Evolutionary conservation across 495 filamentous ascomycete genomes (phyloP), one percentile per base, ranked within the genome.

Genomic region (Aspergillus taichungensis): DNA sequence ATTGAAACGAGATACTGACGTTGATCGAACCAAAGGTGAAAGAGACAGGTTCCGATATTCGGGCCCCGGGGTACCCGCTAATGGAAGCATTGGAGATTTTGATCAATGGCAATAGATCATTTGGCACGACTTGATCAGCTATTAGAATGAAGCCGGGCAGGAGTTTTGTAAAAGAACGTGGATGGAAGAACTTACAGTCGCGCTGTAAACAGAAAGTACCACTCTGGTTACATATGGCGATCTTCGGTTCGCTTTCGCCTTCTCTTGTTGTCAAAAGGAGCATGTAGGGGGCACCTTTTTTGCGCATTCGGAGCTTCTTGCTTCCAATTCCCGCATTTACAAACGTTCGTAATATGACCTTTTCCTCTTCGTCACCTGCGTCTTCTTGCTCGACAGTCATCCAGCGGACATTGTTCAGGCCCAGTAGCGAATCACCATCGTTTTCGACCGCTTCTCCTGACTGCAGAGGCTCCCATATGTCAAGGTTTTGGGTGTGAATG

Each of bases 191-290:
- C 61, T 54, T 36, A 68, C 63, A 66, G 37, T 65, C 56, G 41
- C 67, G 46, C 30, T 67, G 66, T 8, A 72, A 43, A 42, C 58
- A 64, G 33, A 72, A 48, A 7, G 61, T 62, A 10, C 68, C 67
- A 33, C 57, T 65, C 51, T 72, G 68, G 29, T 71, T 72, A 32
- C 66, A 68, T 6, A 72, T 45, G 8, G 66, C 61, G 13, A 72
- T 55, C 29, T 61, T 71, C 7, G 62, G 67, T 13, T 72, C 67
- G 39, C 63, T 67, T 40, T 71, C 61, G 6, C 64, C 64, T 2
- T 66, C 56, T 30, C 52, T 60, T 6, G 63, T 63, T 24, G 60
- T 62, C 8, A 72, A 36, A 9, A 68, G 42, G 5, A 72, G 52
- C 66, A 72, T 59, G 43, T 72, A 72, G 6, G 68, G 64, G n/a